phyloP scores from a whole-genome alignment of 345 rosid genomes.

The Lagerstroemia speciosa region DNA sequence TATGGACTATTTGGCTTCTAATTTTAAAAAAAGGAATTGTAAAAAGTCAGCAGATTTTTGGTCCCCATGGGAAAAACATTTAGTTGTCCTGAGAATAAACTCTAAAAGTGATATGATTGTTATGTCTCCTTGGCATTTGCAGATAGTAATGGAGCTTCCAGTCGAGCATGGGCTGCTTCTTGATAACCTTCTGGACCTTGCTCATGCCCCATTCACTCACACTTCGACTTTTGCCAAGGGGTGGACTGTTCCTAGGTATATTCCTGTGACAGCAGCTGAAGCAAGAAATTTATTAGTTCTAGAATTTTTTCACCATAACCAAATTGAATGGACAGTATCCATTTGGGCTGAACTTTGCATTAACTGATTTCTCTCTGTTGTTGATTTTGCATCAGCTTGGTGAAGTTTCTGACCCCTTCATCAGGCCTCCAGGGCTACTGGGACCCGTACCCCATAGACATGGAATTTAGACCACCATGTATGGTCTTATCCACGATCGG shows the following conservation, averaged over 20 bases:
- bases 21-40: too few species aligned
- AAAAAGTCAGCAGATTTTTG: too few species aligned
- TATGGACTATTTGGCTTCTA: too few species aligned
- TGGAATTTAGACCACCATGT: conserved; percentile 98
- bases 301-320: not conserved
- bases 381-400: conserved; percentile 46
- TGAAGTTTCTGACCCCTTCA: conserved; percentile 81
- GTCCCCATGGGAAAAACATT: too few species aligned
- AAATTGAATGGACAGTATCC: not conserved
- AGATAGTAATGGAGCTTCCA: conserved; percentile 98
- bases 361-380: not conserved
- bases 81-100: not conserved
- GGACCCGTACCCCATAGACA: conserved; percentile 98
- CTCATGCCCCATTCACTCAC: conserved; percentile 97
- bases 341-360: not conserved
- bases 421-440: conserved; percentile 92
- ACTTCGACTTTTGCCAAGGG: conserved; percentile 98
- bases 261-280: not conserved
- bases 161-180: conserved; percentile 95
- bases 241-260: conserved; percentile 93
- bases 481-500: conserved; percentile 92
- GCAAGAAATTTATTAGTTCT: not conserved
- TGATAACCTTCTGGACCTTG: conserved; percentile 93
- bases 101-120: not conserved
- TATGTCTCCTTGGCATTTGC: conserved; percentile 4